Base-by-base conservation (phyloP, 2,329 filamentous ascomycete species). In the Trichoderma lentiforme region DNA sequence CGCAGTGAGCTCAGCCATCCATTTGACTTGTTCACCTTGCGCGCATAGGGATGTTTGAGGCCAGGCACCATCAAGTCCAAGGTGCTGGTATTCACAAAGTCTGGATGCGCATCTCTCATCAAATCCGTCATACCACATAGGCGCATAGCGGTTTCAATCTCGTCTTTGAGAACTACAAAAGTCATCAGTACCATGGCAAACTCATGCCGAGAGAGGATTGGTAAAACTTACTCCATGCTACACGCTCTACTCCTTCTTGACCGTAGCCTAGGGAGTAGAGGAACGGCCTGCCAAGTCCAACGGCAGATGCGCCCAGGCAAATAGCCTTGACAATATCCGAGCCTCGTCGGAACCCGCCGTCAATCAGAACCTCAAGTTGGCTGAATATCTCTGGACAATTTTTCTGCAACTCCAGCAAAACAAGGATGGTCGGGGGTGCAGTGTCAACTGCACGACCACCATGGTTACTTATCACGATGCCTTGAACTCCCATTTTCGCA, bases 391-490 rank as follows among this genome's bases (percentile, higher is more conserved):
- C 57, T 3, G 67, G 67, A 36, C 67, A 70, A 6, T 61, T 58
- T 30, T 70, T 70, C 57, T 70, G 67, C 28, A 70, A 15, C 21
- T 70, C 67, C 12, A 70, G 9, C 21, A 70, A 34, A 11, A 70
- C 67, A 11, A 70, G 67, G 53, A 62, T 70, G 6, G 34, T 53
- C 14, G 67, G 57, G 3, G 67, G 67, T 6, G 67, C 67, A 24
- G 67, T 70, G 32, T 70, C 67, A 28, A 18, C 67, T 4, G 57
- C 67, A 15, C 67, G 67, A 39, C 67, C 67, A 11, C 67, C 67
- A 14, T 70, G 67, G 67, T 70, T 70, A 26, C 67, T 70, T 15
- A 70, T 62, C 18, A 70, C 67, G 14, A 70, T 70, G 4, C 67
- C 67, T 30, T 70, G 57, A 43, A 36, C 67, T 2, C 67, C 67